These are phyloP conservation scores for Clohesyomyces aquaticus DNA, from an alignment of 495 filamentous ascomycete species.

Conservation along the genomic window DNA sequence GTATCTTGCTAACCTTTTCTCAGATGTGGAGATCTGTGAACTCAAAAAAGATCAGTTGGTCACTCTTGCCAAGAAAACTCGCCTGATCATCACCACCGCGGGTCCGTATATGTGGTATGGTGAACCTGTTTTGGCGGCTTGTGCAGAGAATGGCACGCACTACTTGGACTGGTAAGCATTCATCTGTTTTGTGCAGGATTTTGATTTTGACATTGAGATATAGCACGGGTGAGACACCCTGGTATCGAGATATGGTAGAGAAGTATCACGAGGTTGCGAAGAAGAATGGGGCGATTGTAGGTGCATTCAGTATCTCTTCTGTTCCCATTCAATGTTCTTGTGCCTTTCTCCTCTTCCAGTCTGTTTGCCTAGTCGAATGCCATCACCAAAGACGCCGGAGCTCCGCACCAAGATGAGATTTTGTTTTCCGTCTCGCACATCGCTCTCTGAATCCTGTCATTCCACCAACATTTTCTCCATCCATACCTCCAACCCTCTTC, in stretches of 20 bases:
- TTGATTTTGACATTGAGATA: not conserved
- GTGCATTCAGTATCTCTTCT: not conserved
- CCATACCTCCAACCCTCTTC: not conserved
- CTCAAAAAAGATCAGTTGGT: conserved; percentile 67
- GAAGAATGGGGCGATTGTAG: conserved; percentile 66
- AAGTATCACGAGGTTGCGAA: conserved; percentile 79
- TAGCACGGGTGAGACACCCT: conserved; percentile 80
- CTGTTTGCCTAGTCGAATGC: too few species aligned
- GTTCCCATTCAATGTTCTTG: not conserved
- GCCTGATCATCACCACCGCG: conserved; percentile 78
- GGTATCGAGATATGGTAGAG: conserved; percentile 75
- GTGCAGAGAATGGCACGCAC: conserved; percentile 83
- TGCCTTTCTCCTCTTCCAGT: too few species aligned
- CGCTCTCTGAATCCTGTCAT: too few species aligned
- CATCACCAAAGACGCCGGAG: too few species aligned
- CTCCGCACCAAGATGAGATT: too few species aligned
- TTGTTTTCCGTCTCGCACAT: too few species aligned
- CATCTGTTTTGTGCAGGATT: not conserved
- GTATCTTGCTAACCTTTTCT: conserved; percentile 10
- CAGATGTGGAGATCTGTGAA: conserved; percentile 66
- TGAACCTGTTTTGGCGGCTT: conserved; percentile 82
- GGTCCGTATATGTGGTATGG: conserved; percentile 84
- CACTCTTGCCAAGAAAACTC: conserved; percentile 72
- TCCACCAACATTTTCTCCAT: too few species aligned
- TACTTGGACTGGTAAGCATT: conserved; percentile 67